Evolutionary conservation across 2,329 filamentous ascomycete genomes (phyloP).

Genomic region (Colletotrichum salicis): DNA sequence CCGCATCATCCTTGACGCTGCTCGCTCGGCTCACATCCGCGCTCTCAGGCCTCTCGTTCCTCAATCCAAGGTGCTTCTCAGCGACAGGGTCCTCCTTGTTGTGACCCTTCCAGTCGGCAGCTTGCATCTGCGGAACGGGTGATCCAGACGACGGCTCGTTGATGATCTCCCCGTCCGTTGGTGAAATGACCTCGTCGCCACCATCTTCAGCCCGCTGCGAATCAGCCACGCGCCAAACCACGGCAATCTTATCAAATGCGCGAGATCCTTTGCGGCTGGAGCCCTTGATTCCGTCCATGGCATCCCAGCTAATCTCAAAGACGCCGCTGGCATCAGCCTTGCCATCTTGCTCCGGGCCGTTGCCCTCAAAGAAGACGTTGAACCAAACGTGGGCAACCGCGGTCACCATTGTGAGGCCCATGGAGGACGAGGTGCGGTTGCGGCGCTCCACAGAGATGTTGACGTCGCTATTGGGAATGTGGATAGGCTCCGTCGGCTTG

Average conservation of each 20-base stretch:
- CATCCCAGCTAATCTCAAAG: conserved; percentile 69
- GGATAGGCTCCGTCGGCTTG: conserved; percentile 73
- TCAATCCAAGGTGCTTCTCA: conserved; percentile 75
- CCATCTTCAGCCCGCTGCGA: conserved; percentile 30
- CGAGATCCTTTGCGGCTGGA: conserved; percentile 83
- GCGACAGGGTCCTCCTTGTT: conserved; percentile 57
- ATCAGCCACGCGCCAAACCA: conserved; percentile 77
- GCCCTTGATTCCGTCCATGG: conserved; percentile 95
- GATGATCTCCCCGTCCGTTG: conserved; percentile 49
- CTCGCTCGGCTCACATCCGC: conserved; percentile 77
- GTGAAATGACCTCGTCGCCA: conserved; percentile 39
- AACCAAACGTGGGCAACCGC: conserved; percentile 97
- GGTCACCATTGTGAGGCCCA: conserved; percentile 90
- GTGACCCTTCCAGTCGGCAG: conserved; percentile 80
- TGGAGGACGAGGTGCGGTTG: conserved; percentile 79
- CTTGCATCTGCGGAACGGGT: conserved; percentile 73
- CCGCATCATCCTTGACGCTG: conserved; percentile 66
- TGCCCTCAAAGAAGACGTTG: conserved; percentile 91
- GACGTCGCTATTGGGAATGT: conserved; percentile 83
- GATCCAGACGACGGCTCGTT: conserved; percentile 74
- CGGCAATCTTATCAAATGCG: conserved; percentile 82
- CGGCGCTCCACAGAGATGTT: conserved; percentile 91
- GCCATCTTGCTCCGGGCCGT: conserved; percentile 75
- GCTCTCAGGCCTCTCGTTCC: conserved; percentile 72
- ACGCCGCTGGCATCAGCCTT: conserved; percentile 73